These are phyloP conservation scores for Zarea fungicola DNA, from an alignment of 2,329 filamentous ascomycete genomes.

Conservation along the genomic window DNA sequence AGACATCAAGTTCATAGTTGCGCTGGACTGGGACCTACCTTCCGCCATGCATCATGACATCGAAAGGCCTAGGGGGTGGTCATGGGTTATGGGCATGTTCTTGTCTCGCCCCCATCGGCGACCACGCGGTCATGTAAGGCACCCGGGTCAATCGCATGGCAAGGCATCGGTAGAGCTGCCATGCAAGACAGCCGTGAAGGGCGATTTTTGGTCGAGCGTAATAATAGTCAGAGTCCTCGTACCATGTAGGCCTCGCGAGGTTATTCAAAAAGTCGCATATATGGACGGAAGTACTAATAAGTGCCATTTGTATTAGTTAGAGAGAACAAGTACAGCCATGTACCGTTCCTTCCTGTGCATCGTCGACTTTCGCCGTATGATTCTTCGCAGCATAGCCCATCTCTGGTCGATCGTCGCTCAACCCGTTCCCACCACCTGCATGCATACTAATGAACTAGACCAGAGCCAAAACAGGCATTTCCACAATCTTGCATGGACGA, in stretches of 20 bases:
- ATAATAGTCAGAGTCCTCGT: no score
- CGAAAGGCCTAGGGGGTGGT: conserved; percentile 20
- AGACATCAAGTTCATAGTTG: conserved; percentile 30
- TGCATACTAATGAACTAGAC: no score
- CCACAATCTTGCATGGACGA: conserved; percentile 11
- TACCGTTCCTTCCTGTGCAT: no score
- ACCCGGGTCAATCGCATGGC: conserved; percentile 14
- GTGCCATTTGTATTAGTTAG: no score
- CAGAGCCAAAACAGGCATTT: conserved; percentile 5
- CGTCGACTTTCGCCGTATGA: neutral
- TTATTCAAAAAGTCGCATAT: no score
- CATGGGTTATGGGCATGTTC: conserved; percentile 20
- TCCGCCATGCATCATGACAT: conserved; percentile 22
- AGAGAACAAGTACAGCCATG: no score
- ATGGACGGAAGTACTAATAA: no score
- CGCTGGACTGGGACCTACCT: conserved; percentile 5
- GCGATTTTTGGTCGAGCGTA: no score
- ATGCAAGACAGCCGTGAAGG: no score
- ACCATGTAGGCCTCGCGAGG: no score
- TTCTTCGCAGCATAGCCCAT: conserved; percentile 4
- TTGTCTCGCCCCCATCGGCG: conserved; percentile 9
- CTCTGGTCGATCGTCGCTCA: conserved; percentile 1
- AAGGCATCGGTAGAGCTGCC: neutral
- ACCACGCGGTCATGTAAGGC: conserved; percentile 28
- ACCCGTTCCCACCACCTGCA: conserved; percentile 12